phyloP scores from a whole-genome alignment of 345 rosid species.

The Moringa oleifera region DNA sequence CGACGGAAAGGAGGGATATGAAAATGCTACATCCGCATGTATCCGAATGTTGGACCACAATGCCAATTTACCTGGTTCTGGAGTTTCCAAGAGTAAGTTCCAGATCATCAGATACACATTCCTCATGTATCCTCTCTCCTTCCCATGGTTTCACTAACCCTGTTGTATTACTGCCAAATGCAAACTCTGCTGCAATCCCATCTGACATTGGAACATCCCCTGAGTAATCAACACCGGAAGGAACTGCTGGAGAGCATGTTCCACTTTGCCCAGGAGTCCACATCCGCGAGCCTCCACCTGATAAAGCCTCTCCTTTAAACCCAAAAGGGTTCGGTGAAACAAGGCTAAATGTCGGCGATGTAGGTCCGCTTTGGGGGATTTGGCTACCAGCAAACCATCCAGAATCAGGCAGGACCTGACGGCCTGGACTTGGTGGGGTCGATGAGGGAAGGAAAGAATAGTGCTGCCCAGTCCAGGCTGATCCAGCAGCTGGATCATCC shows the following conservation, averaged over 20 bases:
- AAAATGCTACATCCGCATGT: neutral
- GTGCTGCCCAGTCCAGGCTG: conserved; percentile 34
- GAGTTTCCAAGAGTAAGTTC: conserved; percentile 96
- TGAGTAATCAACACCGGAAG: conserved; percentile 64
- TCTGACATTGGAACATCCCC: conserved; percentile 91
- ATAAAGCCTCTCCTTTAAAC: conserved; percentile 45
- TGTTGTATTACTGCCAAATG: conserved; percentile 59
- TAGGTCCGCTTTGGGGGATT: conserved; percentile 73
- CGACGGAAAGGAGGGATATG: neutral
- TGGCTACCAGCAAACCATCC: conserved; percentile 76
- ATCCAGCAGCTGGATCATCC: conserved; percentile 45
- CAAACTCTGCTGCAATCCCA: conserved; percentile 80
- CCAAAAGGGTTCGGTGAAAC: conserved; percentile 67
- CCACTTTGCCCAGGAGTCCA: conserved; percentile 99
- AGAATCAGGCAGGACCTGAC: conserved; percentile 56
- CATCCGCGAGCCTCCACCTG: conserved; percentile 74
- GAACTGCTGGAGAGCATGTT: conserved; percentile 85
- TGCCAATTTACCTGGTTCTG: conserved; percentile 46
- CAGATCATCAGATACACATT: conserved; percentile 84
- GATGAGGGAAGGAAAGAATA: conserved; percentile 42
- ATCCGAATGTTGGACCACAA: neutral
- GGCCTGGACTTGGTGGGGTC: conserved; percentile 68
- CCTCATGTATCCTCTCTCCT: conserved; percentile 98
- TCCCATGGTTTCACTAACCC: conserved; percentile 98
- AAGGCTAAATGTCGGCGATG: conserved; percentile 91